A percentile compares a stretch with the other conserved stretches of the same genome.
phyloP scores from a whole-genome alignment of 805 yeast genomes.

The Hanseniaspora valbyensis region DNA sequence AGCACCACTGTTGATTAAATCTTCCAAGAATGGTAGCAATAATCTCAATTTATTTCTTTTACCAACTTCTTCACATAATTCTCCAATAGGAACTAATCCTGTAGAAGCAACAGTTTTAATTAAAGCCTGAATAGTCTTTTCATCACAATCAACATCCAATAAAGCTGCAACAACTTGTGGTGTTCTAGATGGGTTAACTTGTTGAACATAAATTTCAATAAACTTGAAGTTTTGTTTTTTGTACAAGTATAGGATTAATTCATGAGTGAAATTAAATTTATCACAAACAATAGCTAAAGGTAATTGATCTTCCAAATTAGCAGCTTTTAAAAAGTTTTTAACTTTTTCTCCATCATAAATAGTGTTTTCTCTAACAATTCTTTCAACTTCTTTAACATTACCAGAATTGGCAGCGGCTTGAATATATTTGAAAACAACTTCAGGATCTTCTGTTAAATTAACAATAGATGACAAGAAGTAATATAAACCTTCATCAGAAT shows the following conservation, averaged over 20 bases:
- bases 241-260: conserved; percentile 82
- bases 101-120: conserved; percentile 56
- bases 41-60: conserved; percentile 89
- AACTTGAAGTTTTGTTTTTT: conserved; percentile 92
- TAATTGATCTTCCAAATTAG: conserved; percentile 83
- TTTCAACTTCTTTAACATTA: conserved; percentile 87
- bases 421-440: conserved; percentile 90
- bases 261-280: conserved; percentile 82
- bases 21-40: conserved; percentile 84
- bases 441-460: conserved; percentile 84
- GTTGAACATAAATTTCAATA: conserved; percentile 95
- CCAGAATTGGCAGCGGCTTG: conserved; percentile 86
- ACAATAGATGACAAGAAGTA: conserved; percentile 89
- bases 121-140: conserved; percentile 66
- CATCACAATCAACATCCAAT: conserved; percentile 96
- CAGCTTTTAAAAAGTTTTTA: conserved; percentile 91
- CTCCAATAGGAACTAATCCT: conserved; percentile 88
- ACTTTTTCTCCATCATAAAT: conserved; percentile 96
- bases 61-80: conserved; percentile 87
- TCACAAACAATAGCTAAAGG: conserved; percentile 96
- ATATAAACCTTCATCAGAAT: conserved; percentile 86
- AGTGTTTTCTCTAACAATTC: conserved; percentile 86
- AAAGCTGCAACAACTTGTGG: conserved; percentile 95
- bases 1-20: conserved; percentile 70
- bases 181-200: conserved; percentile 89